Conservation (phyloP, 2,329 filamentous ascomycete genomes). For the Penicillium sp. region DNA sequence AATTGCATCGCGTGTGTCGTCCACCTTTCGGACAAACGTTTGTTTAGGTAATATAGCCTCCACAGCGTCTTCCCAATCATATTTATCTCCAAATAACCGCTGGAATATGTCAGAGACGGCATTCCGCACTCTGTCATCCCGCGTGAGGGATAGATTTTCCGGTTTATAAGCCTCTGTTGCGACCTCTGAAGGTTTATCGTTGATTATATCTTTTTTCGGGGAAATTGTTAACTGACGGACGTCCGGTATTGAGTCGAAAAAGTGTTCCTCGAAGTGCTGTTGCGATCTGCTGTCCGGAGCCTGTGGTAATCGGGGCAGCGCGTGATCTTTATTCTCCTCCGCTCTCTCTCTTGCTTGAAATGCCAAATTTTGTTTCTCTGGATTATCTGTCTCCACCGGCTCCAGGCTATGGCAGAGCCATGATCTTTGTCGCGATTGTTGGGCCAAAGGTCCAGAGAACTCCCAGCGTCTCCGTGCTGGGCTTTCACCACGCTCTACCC, state of each 20-base stretch:
- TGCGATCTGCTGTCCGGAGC: constrained; percentile 6
- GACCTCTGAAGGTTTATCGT: background rate
- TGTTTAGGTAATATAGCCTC: constrained; percentile 36
- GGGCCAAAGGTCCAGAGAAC: constrained; percentile 18
- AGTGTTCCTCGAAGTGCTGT: constrained; percentile 2
- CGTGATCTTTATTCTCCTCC: constrained; percentile 5
- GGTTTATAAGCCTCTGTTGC: background rate
- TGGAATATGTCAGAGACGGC: constrained; percentile 27
- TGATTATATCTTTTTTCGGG: background rate
- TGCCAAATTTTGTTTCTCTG: constrained; percentile 13
- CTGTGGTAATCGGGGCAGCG: constrained; percentile 8
- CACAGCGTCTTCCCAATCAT: constrained; percentile 30
- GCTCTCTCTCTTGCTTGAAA: background rate
- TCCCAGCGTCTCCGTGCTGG: constrained; percentile 19
- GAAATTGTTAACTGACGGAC: background rate
- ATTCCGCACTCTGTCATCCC: constrained; percentile 18
- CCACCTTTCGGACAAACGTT: background rate
- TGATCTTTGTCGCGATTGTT: constrained; percentile 23
- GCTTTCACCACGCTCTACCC: constrained; percentile 15
- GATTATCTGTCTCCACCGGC: constrained; percentile 21
- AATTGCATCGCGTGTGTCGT: constrained; percentile 21
- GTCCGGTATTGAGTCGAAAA: constrained; percentile 4
- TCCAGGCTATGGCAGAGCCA: constrained; percentile 29
- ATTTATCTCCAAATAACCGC: constrained; percentile 18
- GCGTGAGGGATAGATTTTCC: constrained; percentile 11